Base-by-base conservation (phyloP, 345 rosid species). In the Noccaea caerulescens region DNA sequence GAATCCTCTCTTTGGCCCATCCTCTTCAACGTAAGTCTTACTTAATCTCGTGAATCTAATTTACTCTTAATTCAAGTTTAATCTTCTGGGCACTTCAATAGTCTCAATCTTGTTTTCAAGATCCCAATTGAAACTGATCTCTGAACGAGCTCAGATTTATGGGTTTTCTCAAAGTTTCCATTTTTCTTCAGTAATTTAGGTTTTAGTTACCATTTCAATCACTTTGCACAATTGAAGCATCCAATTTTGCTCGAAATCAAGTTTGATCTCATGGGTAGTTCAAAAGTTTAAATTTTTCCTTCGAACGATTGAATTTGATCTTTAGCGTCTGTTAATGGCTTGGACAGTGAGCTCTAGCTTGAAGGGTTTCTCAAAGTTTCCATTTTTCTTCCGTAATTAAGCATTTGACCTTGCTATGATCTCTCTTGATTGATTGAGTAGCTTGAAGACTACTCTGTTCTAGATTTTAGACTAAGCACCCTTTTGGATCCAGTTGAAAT, bases 1-100 rank as follows among this genome's bases (percentile, higher is more conserved):
- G 75, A 95, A 95, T 62, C 99, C 99, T 77, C 86, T 92, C 43
- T 86, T 95, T 66, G 99, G 98, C 23, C 97, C 98, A 2, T 95
- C 99, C 71, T 84, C 97, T 78, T 27, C 56, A 4, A 85, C 98
- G 98, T 95, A 76, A 82, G 96, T 78, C 58, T 61, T 8, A 3
- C 37, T 20, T 11, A 5, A 56, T 2, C 33, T 64, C 32, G 39
- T 18, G 32, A 44, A 23, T 61, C 7, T 8, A 4, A 4, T 25
- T 52, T 32, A 13, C 23, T 20, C 23, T 20, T 20, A 20, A 20
- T 27, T 23, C 57, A 7, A n/a, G 16, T 63, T n/a, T 10, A n/a
- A 16, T 52, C 25, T 66, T 51, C 12, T 61, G 46, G 57, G 75
- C 58, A 3, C 41, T 56, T 63, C 69, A 1, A 36, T 44, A 67